Conservation (phyloP, 2,329 filamentous ascomycete species). For the Xylariomycetidae sp. region DNA sequence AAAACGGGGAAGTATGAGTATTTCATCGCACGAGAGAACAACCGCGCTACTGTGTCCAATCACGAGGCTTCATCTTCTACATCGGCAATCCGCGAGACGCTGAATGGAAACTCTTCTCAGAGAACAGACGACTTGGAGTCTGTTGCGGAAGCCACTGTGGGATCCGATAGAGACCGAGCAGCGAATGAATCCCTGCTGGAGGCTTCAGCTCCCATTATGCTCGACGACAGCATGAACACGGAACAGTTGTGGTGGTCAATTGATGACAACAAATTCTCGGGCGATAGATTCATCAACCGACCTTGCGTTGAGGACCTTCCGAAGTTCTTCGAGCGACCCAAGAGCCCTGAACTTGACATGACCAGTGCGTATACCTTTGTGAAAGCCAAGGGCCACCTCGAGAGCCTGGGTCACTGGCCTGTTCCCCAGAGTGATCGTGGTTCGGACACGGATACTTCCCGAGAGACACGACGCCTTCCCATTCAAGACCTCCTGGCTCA, state of each 20-base stretch:
- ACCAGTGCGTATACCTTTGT: conserved; percentile 26
- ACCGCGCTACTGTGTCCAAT: conserved; percentile 18
- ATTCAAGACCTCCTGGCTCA: conserved; percentile 23
- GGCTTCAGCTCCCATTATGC: too few species aligned
- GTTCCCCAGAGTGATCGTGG: conserved; percentile 24
- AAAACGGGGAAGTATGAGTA: conserved; percentile 33
- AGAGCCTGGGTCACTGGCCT: too few species aligned
- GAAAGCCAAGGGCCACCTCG: too few species aligned
- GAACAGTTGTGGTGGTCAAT: not conserved
- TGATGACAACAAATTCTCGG: conserved; percentile 14
- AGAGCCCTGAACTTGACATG: conserved; percentile 24
- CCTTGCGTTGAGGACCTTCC: conserved; percentile 11
- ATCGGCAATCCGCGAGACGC: conserved; percentile 13
- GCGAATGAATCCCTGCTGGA: too few species aligned
- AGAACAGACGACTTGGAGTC: too few species aligned
- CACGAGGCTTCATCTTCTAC: conserved; percentile 6
- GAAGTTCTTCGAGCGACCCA: conserved; percentile 5
- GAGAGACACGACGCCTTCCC: conserved; percentile 15
- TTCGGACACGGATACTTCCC: conserved; percentile 5
- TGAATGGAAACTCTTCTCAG: conserved; percentile 3
- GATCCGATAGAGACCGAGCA: too few species aligned
- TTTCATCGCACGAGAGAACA: conserved; percentile 34
- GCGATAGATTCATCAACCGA: conserved; percentile 28
- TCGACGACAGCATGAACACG: too few species aligned
- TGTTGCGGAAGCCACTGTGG: too few species aligned